These are phyloP conservation scores for Hondaea fermentalgiana DNA, from an alignment of 108 stramenopile genomes.

Conservation along the genomic window DNA sequence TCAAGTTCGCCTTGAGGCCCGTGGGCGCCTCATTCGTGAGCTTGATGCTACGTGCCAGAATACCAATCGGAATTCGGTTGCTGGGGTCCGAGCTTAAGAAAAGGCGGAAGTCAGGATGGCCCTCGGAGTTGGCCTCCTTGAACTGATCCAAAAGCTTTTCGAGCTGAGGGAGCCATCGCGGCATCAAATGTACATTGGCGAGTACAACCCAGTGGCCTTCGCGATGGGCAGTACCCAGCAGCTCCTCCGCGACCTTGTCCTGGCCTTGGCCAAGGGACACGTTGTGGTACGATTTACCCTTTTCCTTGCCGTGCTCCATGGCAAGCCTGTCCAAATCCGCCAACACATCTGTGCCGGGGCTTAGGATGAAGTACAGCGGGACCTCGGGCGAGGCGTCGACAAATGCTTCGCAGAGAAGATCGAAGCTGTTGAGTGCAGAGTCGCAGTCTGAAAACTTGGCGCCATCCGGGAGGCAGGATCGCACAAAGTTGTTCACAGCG, in stretches of 20 bases:
- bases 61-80: constrained; percentile 70
- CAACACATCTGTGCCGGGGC: constrained; percentile 77
- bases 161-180: constrained; percentile 69
- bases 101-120: constrained; percentile 71
- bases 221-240: constrained; percentile 70
- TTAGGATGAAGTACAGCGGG: constrained; percentile 81
- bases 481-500: constrained; percentile 64
- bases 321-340: constrained; percentile 73
- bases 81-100: constrained; percentile 75
- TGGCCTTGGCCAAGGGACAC: constrained; percentile 87
- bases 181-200: constrained; percentile 85
- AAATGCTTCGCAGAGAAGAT: constrained; percentile 65
- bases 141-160: constrained; percentile 82
- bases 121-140: constrained; percentile 43
- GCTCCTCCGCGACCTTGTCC: constrained; percentile 73
- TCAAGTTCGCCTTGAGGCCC: constrained; percentile 79
- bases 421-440: constrained; percentile 62
- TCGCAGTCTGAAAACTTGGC: constrained; percentile 72
- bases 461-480: constrained; percentile 62
- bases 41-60: constrained; percentile 81
- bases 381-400: constrained; percentile 66
- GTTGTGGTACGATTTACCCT: constrained; percentile 75
- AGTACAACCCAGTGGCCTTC: constrained; percentile 86
- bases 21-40: constrained; percentile 83
- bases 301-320: constrained; percentile 64